A percentile compares a stretch with the other conserved stretches of the same genome.
Evolutionary conservation across 2,329 filamentous ascomycete species (phyloP).

Genomic region (Penicillium vulpinum): DNA sequence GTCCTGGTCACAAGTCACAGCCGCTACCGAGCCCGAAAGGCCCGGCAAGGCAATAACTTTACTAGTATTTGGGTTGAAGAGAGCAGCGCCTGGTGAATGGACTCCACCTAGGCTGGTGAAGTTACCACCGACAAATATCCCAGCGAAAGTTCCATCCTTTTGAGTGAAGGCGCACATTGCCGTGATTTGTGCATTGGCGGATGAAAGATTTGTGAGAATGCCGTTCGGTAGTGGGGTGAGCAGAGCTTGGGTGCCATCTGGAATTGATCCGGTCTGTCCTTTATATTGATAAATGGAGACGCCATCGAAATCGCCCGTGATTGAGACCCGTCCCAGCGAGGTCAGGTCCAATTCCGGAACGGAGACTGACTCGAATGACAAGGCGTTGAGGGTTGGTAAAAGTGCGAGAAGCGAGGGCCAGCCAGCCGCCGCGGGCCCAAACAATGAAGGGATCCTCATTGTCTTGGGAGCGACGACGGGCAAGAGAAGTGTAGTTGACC

Average conservation of each 20-base stretch:
- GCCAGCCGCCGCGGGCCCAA: slow-evolving; percentile 44
- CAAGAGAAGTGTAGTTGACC: slow-evolving; percentile 8
- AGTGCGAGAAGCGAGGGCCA: slow-evolving; percentile 34
- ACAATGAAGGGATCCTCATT: slow-evolving; percentile 49
- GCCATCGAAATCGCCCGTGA: slow-evolving; percentile 86
- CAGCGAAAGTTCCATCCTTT: slow-evolving; percentile 65
- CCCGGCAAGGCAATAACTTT: slow-evolving; percentile 74
- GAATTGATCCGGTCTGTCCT: slow-evolving; percentile 65
- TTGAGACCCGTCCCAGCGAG: slow-evolving; percentile 75
- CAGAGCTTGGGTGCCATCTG: slow-evolving; percentile 78
- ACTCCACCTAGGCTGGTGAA: slow-evolving; percentile 85
- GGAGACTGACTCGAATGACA: slow-evolving; percentile 39
- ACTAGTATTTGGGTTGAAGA: slow-evolving; percentile 74
- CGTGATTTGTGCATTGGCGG: slow-evolving; percentile 80
- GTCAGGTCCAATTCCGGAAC: slow-evolving; percentile 65
- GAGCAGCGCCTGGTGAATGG: slow-evolving; percentile 73
- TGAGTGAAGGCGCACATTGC: slow-evolving; percentile 80
- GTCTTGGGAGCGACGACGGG: slow-evolving; percentile 43
- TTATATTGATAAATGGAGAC: slow-evolving; percentile 86
- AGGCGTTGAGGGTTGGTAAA: slow-evolving; percentile 30
- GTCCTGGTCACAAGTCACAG: slow-evolving; percentile 76
- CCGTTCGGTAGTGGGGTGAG: slow-evolving; percentile 83
- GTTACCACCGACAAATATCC: slow-evolving; percentile 86
- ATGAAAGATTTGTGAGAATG: slow-evolving; percentile 70
- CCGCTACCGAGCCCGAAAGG: slow-evolving; percentile 77